A percentile compares a stretch with the other conserved stretches of the same genome.
Conservation (phyloP, 768 basidiomycete genomes). For the Leccinum barrowsii region DNA sequence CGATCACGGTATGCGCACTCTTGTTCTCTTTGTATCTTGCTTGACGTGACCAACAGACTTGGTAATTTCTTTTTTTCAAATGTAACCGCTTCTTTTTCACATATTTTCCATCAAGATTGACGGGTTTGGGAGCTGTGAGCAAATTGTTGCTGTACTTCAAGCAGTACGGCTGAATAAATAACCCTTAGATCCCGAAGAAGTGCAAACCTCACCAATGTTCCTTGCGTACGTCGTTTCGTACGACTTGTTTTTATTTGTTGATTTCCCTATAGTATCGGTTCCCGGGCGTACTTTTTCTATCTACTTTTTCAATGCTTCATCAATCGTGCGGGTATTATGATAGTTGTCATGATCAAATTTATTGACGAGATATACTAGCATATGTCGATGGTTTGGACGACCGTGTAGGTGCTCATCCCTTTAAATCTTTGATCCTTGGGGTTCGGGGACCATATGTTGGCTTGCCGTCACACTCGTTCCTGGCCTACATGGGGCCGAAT, state of each 20-base stretch:
- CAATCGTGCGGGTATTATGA: slow-evolving; percentile 47
- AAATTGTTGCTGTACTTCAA: background rate
- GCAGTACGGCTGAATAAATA: background rate
- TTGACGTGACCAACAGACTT: slow-evolving; percentile 37
- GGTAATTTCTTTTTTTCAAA: slow-evolving; percentile 30
- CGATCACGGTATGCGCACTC: slow-evolving; percentile 62
- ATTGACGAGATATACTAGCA: slow-evolving; percentile 11
- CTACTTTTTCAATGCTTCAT: slow-evolving; percentile 93
- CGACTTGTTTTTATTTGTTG: background rate
- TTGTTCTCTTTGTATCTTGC: background rate
- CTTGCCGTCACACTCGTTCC: slow-evolving; percentile 77
- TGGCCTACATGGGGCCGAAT: slow-evolving; percentile 77
- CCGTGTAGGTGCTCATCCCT: slow-evolving; percentile 55
- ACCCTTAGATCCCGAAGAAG: slow-evolving; percentile 69
- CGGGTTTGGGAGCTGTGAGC: slow-evolving; percentile 79
- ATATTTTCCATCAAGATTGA: slow-evolving; percentile 52
- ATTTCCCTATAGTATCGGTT: slow-evolving; percentile 59
- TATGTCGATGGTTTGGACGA: slow-evolving; percentile 68
- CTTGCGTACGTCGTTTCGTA: slow-evolving; percentile 43
- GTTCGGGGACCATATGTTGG: slow-evolving; percentile 73
- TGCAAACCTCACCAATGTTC: slow-evolving; percentile 73
- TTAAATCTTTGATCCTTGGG: slow-evolving; percentile 74
- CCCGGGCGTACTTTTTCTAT: slow-evolving; percentile 87
- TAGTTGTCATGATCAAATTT: background rate
- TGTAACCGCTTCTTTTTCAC: background rate